A percentile compares a stretch with the other conserved stretches of the same genome.
phyloP scores from a whole-genome alignment of 768 basidiomycete species.

The Steccherinum ochraceum region DNA sequence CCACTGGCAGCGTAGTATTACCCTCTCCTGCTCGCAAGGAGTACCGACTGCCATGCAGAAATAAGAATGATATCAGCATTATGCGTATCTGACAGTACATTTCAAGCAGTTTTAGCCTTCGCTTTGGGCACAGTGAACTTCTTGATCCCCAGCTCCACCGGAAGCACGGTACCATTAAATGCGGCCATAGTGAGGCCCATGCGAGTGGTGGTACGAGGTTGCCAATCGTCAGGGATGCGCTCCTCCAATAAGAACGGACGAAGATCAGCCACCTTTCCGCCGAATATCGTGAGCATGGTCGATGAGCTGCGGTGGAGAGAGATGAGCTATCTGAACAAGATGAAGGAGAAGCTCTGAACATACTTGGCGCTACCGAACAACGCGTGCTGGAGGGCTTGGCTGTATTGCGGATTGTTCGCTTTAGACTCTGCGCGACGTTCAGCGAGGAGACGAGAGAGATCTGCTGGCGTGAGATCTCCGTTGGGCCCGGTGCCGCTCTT shows the following conservation, averaged over 20 bases:
- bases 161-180: conserved; percentile 40
- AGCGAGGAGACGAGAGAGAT: conserved; percentile 50
- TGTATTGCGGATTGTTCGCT: conserved; percentile 49
- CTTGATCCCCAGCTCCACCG: conserved; percentile 25
- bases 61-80: too few species aligned
- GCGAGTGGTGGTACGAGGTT: conserved; percentile 46
- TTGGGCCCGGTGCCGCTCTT: conserved; percentile 50
- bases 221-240: conserved; percentile 66
- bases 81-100: neutral
- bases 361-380: conserved; percentile 66
- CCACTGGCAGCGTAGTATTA: too few species aligned
- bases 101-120: neutral
- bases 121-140: conserved; percentile 9
- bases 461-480: conserved; percentile 43
- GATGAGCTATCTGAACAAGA: neutral
- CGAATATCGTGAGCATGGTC: conserved; percentile 60
- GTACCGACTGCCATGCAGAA: too few species aligned
- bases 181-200: conserved; percentile 52
- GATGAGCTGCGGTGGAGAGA: conserved; percentile 38
- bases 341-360: conserved; percentile 19
- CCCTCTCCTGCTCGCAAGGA: too few species aligned
- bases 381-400: conserved; percentile 43
- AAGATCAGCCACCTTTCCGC: conserved; percentile 52
- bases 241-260: conserved; percentile 58
- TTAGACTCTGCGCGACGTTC: conserved; percentile 57